phyloP scores from a whole-genome alignment of 306 rosid species.

The Medicago truncatula region DNA sequence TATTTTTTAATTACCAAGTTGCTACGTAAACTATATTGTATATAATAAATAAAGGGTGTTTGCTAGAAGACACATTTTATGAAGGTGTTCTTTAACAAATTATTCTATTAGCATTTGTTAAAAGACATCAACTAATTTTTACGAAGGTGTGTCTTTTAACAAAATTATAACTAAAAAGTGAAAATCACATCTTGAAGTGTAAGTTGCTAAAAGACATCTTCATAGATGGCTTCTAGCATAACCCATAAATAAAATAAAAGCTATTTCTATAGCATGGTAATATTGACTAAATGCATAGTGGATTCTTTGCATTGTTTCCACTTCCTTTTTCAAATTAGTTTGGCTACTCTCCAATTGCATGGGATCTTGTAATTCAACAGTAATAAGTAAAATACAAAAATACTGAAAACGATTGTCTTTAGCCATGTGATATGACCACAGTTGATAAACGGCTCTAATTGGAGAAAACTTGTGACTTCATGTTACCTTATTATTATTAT shows the following conservation, averaged over 20 bases:
- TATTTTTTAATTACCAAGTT: not conserved
- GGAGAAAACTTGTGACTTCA: conserved; percentile 31
- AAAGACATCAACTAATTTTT: too few relatives aligned
- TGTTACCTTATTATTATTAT: conserved; percentile 8
- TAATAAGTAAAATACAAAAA: conserved; percentile 21
- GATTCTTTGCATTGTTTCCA: conserved; percentile 33
- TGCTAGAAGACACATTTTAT: too few relatives aligned
- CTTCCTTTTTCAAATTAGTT: conserved; percentile 29
- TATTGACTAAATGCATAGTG: not conserved
- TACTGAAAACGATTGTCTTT: conserved; percentile 22
- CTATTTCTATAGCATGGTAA: not conserved
- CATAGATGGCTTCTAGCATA: too few relatives aligned
- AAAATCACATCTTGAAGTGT: too few relatives aligned
- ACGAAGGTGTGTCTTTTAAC: too few relatives aligned
- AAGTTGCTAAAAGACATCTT: too few relatives aligned
- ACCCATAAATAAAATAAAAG: too few relatives aligned
- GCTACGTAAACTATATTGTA: not conserved
- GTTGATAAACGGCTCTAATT: conserved; percentile 31
- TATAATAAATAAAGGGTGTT: not conserved
- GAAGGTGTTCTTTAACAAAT: too few relatives aligned
- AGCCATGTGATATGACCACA: conserved; percentile 43
- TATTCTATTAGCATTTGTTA: too few relatives aligned
- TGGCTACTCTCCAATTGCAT: conserved; percentile 33
- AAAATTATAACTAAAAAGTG: too few relatives aligned
- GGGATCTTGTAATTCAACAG: conserved; percentile 43